Evolutionary conservation across 2,329 filamentous ascomycete genomes (phyloP), one percentile per base, ranked within the genome.

Genomic region (Parasarocladium wereldwijsianum): DNA sequence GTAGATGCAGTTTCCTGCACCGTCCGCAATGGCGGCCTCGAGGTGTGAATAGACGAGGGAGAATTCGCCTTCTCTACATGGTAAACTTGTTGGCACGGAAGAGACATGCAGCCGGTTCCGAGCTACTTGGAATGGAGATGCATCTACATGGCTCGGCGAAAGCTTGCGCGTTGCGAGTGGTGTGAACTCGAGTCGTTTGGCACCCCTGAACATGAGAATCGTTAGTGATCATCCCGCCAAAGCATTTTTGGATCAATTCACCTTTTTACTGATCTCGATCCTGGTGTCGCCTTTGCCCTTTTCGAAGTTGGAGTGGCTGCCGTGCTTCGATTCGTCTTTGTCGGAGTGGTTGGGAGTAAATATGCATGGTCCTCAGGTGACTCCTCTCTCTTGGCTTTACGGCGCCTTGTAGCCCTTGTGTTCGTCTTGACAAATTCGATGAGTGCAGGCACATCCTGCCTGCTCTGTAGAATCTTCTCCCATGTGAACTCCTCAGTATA

Each of bases 1-100:
- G 55, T 98, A 98, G 47, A 98, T 96, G 51, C 92, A 98, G 17
- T 87, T 82, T 10, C 92, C 92, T 2, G 80, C 82, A 12, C 87
- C 90, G 40, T 93, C 87, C 10, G 79, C 79, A 46, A 98, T 98
- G 31, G 92, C 90, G 6, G 84, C 80, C 47, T 93, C 86, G 19
- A 98, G 74, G 50, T 96, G 84, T 4, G 82, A 82, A 47, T 96
- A 94, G 6, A 98, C 90, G 3, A 82, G 74, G 8, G 76, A 72
- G 51, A 98, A 98, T 49, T 98, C 92, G 19, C 73, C 73, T 47
- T 94, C 87, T 36, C 90, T 77, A 47, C 90, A 96, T 8, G 90
- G 90, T 5, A 98, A 66, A 25, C 82, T 83, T 9, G 77, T 67
- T 1, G 90, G 90, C 3, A 98, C 86, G 0, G 90, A 83, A 1